These are phyloP conservation scores for Solanum bulbocastanum DNA, from an alignment of 257 asterid genomes.

Conservation along the genomic window DNA sequence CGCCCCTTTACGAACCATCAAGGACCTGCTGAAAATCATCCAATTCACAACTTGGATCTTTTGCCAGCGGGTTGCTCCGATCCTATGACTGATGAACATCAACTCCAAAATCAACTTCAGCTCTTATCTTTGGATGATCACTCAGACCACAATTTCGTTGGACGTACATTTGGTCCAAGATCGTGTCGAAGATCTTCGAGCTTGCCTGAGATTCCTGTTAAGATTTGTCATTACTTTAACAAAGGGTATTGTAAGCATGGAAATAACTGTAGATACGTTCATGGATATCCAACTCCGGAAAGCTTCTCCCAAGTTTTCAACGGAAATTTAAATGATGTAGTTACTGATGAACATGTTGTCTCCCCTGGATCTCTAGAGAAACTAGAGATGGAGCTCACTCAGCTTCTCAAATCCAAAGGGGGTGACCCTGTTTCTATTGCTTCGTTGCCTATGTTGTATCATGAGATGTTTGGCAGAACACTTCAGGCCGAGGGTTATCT, in stretches of 20 bases:
- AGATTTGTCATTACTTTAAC: slow-evolving; percentile 66
- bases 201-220: slow-evolving; percentile 35
- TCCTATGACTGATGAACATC: slow-evolving; percentile 12
- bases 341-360: slow-evolving; percentile 40
- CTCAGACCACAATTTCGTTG: slow-evolving; percentile 19
- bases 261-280: slow-evolving; percentile 61
- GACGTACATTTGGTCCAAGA: slow-evolving; percentile 22
- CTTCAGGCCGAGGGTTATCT: slow-evolving; percentile 83
- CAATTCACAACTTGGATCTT: background rate
- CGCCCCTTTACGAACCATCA: slow-evolving; percentile 21
- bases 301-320: slow-evolving; percentile 23
- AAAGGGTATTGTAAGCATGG: slow-evolving; percentile 91
- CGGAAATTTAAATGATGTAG: slow-evolving; percentile 25
- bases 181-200: slow-evolving; percentile 27
- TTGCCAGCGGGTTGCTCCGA: slow-evolving; percentile 20
- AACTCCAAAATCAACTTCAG: slow-evolving; percentile 18
- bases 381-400: slow-evolving; percentile 57
- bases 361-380: slow-evolving; percentile 56
- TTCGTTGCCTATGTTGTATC: slow-evolving; percentile 70
- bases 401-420: slow-evolving; percentile 57
- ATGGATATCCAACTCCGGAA: slow-evolving; percentile 37
- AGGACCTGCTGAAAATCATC: background rate
- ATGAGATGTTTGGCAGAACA: slow-evolving; percentile 56
- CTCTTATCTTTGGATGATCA: slow-evolving; percentile 25
- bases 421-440: slow-evolving; percentile 81